Conservation (phyloP, 805 yeast species). For the Yarrowia sp. region DNA sequence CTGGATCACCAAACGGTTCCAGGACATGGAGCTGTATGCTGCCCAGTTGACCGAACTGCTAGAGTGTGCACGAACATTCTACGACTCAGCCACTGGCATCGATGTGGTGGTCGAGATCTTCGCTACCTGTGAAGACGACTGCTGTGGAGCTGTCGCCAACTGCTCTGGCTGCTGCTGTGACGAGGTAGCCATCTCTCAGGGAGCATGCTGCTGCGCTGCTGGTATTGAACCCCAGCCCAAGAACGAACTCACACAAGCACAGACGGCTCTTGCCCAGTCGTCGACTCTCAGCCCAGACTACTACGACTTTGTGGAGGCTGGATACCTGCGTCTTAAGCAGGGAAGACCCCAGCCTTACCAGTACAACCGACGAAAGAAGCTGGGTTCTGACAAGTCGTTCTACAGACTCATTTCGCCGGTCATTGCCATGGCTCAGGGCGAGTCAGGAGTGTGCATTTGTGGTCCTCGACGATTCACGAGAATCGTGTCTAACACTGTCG, state of each 20-base stretch:
- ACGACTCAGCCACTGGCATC: conserved; percentile 3
- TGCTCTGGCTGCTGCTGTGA: conserved; percentile 25
- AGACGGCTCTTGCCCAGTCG: conserved; percentile 13
- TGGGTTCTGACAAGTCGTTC: conserved; percentile 30
- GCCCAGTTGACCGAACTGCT: conserved; percentile 8
- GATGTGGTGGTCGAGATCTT: conserved; percentile 32
- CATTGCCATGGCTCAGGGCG: conserved; percentile 28
- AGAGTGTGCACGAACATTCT: conserved; percentile 7
- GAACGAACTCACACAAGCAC: conserved; percentile 20
- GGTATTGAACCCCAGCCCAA: conserved; percentile 25
- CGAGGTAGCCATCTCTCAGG: conserved; percentile 17
- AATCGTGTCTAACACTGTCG: conserved; percentile 18
- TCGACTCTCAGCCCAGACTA: conserved; percentile 23
- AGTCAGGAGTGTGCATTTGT: conserved; percentile 37
- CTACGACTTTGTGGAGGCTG: conserved; percentile 26
- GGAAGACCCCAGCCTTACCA: conserved; percentile 35
- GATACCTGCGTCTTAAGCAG: conserved; percentile 21
- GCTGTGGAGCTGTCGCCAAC: conserved; percentile 21
- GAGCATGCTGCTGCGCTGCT: conserved; percentile 20
- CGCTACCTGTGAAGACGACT: conserved; percentile 36
- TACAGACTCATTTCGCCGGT: conserved; percentile 30
- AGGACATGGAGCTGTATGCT: conserved; percentile 26
- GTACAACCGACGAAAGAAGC: conserved; percentile 14
- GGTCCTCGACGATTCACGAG: conserved; percentile 36
- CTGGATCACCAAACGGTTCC: conserved; percentile 35